Evolutionary conservation across 2,329 filamentous ascomycete species (phyloP), one percentile per base, ranked within the genome.

Genomic region (Claviceps sp.): DNA sequence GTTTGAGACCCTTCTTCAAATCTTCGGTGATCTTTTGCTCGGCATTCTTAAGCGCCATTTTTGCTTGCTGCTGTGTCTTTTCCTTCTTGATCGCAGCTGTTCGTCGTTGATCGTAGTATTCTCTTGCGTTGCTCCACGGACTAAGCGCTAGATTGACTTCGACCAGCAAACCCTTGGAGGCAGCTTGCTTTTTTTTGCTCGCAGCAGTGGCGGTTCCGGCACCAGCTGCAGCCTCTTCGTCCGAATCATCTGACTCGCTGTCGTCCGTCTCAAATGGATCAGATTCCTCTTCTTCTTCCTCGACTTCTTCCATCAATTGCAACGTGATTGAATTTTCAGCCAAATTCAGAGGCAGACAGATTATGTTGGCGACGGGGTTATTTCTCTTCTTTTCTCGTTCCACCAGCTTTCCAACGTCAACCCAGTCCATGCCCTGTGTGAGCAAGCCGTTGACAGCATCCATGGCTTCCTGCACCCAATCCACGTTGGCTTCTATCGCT

Each of bases 381-480:
- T 81, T 76, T 48, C 83, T 76, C 55, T 75, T 81, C 65, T 94
- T 87, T 64, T 97, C 91, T 58, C 89, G 79, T 64, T 95, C 89
- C 50, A 98, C 87, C 55, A 98, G 71, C 54, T 85, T 86, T 9
- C 80, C 88, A 60, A 97, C 90, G 58, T 96, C 87, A 11, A 89
- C 82, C 93, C 93, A 98, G 61, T 98, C 93, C 89, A 97, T 97
- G 11, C 91, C 91, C 62, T 95, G 89, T 5, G 81, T 81, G 54
- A 98, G 81, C n/a, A 97, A 72, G 0, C 88, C 87, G 65, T 95
- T 97, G 50, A 98, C 84, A 3, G 93, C 89, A 64, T 89, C 87
- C 65, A 89, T 89, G 4, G 89, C 89, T 69, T 97, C 93, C 64
- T 95, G 87, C 0, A 97, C 90, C 49, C 89, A 80, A 62, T 95